Base-by-base conservation (phyloP, 176 grass and related monocot genomes). In the Tuctoria greenei region DNA sequence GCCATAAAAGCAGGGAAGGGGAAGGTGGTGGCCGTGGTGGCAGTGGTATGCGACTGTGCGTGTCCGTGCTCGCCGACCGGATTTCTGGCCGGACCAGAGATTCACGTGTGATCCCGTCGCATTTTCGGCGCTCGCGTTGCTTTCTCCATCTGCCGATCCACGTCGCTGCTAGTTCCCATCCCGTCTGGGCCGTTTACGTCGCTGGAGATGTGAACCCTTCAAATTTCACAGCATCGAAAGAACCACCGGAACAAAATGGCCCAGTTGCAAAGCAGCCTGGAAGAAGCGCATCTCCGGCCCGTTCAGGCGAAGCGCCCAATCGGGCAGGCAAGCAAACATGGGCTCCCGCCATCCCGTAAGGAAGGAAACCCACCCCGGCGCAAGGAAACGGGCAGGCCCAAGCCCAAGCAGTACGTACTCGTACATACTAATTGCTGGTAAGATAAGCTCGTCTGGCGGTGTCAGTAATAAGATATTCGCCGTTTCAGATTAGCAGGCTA, bases 21-120 rank as follows among this genome's bases (percentile, higher is more conserved):
- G 17, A 44, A 63, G 15, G 34, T 64, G 76, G 71, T 55, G 75
- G 75, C 69, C 52, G 58, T 37, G n/a, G n/a, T n/a, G n/a, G n/a
- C n/a, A n/a, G n/a, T n/a, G n/a, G n/a, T n/a, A n/a, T n/a, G n/a
- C n/a, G n/a, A n/a, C n/a, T n/a, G n/a, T n/a, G n/a, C 31, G 31
- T 3, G 31, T 31, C 31, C 31, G 31, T 31, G 64, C 64, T 41
- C 10, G 51, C 6, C 50, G 38, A 21, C 81, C 31, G 31, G 63
- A 34, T 21, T 28, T 72, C 31, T 39, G 43, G 24, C 35, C 31
- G 60, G 40, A 4, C 26, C 15, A 27, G 47, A 64, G 45, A 21
- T 61, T 20, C 63, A 68, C 18, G 62, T 31, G 62, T 31, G 31
- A 3, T 31, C 31, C 31, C 31, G 31, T 3, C 31, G 31, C 31